A percentile compares a stretch with the other conserved stretches of the same genome.
Evolutionary conservation across 2,329 filamentous ascomycete genomes (phyloP).

Genomic region (Coniochaeta prunicola): DNA sequence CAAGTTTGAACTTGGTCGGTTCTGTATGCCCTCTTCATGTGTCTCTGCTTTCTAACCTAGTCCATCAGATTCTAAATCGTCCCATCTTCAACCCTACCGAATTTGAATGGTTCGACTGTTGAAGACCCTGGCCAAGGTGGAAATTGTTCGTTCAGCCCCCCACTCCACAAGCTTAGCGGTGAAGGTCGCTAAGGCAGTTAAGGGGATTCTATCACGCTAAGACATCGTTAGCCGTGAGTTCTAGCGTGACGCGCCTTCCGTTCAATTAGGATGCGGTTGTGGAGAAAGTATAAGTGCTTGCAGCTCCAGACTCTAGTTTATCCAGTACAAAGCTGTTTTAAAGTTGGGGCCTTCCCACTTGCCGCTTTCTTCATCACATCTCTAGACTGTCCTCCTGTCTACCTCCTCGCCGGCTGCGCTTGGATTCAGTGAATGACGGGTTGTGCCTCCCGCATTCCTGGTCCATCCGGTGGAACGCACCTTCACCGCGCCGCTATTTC

Average conservation of each 20-base stretch:
- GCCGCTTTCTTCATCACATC: neutral
- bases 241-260: neutral
- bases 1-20: too few species aligned
- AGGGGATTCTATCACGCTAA: neutral
- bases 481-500: neutral
- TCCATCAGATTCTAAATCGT: too few species aligned
- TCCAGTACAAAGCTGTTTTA: neutral
- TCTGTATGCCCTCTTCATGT: too few species aligned
- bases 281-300: neutral
- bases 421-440: neutral
- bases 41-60: too few species aligned
- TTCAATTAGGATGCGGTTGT: neutral
- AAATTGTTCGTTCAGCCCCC: neutral
- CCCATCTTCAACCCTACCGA: too few species aligned
- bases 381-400: neutral
- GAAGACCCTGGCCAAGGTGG: neutral
- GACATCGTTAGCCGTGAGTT: neutral
- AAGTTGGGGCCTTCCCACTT: neutral
- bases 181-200: neutral
- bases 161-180: neutral
- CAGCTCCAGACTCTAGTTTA: neutral
- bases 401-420: neutral
- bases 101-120: neutral
- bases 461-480: neutral
- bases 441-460: neutral